Percentiles rank a stretch among this genome's conserved stretches.
Evolutionary conservation across 768 basidiomycete species (phyloP).

Genomic region (Mycena galericulata): DNA sequence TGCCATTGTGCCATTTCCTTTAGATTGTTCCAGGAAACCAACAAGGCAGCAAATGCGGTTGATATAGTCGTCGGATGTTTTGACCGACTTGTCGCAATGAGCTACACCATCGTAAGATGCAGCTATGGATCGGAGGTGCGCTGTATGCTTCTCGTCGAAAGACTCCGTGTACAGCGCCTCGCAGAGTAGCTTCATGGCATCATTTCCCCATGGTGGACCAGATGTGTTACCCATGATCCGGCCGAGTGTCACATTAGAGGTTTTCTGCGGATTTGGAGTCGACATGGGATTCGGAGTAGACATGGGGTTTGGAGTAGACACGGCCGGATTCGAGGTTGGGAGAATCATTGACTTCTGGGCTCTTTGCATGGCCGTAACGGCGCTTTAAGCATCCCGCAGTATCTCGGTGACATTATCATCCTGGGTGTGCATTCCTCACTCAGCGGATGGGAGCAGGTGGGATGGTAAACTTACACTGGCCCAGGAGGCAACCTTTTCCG

Average conservation of each 20-base stretch:
- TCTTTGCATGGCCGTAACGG: background rate
- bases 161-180: slow-evolving; percentile 14
- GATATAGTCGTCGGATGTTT: slow-evolving; percentile 12
- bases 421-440: background rate
- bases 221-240: slow-evolving; percentile 1
- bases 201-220: slow-evolving; percentile 14
- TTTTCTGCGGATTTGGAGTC: background rate
- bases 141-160: background rate
- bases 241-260: background rate
- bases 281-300: no score
- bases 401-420: background rate
- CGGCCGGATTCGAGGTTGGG: background rate
- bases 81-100: background rate
- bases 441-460: background rate
- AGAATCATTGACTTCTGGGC: background rate
- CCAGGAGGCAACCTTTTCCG: background rate
- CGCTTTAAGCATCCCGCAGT: background rate
- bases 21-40: background rate
- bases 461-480: background rate
- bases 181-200: slow-evolving; percentile 6
- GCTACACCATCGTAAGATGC: background rate
- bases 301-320: no score
- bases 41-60: slow-evolving; percentile 9
- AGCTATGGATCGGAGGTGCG: background rate
- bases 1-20: slow-evolving; percentile 1